Conservation (phyloP, 352 stramenopile species). For the Phytophthora brassicae region DNA sequence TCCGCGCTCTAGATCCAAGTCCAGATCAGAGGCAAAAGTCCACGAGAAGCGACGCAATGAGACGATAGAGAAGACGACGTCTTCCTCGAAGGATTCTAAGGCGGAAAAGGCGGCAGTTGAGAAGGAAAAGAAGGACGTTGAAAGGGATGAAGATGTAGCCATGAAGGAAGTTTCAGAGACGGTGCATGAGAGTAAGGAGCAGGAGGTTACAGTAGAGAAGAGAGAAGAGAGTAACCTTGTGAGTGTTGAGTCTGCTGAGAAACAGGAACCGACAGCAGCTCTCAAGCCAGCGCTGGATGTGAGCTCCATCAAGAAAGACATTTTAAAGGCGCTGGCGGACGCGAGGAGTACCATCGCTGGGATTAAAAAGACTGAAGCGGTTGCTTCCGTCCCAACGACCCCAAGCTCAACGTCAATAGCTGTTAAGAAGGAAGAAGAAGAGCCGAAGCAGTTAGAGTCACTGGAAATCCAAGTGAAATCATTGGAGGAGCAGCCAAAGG, state of each 20-base stretch:
- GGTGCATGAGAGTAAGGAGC: constrained; percentile 10
- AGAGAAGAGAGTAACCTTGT: constrained; percentile 5
- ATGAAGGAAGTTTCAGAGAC: constrained; percentile 6
- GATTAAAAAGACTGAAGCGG: constrained; percentile 49
- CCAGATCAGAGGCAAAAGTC: constrained; percentile 10
- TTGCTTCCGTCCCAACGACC: constrained; percentile 3
- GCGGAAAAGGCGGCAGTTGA: neutral
- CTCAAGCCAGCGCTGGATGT: constrained; percentile 50
- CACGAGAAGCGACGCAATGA: constrained; percentile 11
- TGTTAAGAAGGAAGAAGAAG: neutral
- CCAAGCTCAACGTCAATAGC: neutral
- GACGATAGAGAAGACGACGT: neutral
- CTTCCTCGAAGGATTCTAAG: constrained; percentile 13
- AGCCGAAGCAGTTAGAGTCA: neutral
- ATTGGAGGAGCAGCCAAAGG: constrained; percentile 2
- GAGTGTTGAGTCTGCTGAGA: constrained; percentile 10
- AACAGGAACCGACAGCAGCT: constrained; percentile 1
- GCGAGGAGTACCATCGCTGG: constrained; percentile 73
- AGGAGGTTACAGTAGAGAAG: constrained; percentile 7
- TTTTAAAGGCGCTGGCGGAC: constrained; percentile 77
- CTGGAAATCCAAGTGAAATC: neutral
- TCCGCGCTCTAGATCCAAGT: constrained; percentile 17
- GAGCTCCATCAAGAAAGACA: constrained; percentile 76
- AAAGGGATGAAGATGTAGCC: neutral
- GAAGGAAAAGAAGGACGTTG: neutral